A percentile compares a stretch with the other conserved stretches of the same genome.
Conservation (phyloP, 2,329 filamentous ascomycete species). For the Zalaria obscura region DNA sequence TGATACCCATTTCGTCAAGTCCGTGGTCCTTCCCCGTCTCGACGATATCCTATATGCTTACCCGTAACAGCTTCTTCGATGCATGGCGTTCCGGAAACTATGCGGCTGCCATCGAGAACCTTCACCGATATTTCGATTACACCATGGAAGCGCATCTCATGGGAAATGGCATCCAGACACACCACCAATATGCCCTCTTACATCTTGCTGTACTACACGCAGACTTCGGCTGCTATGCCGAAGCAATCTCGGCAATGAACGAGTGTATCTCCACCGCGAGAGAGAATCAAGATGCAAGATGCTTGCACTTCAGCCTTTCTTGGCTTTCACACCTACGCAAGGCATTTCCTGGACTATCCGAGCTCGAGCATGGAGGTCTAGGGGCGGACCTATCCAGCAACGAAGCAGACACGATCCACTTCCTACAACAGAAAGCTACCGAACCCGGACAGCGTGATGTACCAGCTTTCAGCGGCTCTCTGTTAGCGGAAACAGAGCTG, state of each 20-base stretch:
- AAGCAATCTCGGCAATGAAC: conserved; percentile 87
- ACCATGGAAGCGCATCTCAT: conserved; percentile 41
- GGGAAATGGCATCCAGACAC: conserved; percentile 66
- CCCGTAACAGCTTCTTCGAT: conserved; percentile 59
- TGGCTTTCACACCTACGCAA: conserved; percentile 95
- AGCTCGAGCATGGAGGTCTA: conserved; percentile 7
- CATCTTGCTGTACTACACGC: conserved; percentile 88
- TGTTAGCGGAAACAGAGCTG: conserved; percentile 40
- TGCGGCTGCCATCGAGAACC: conserved; percentile 72
- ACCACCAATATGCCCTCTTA: conserved; percentile 89
- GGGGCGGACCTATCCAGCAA: conserved; percentile 59
- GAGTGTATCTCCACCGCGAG: conserved; percentile 90
- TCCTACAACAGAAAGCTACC: conserved; percentile 56
- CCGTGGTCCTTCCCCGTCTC: conserved; percentile 5
- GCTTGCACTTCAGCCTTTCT: conserved; percentile 86
- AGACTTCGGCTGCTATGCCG: conserved; percentile 81
- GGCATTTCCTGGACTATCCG: conserved; percentile 46
- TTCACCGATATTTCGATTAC: conserved; percentile 95
- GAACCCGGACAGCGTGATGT: conserved; percentile 3
- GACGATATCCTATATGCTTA: conserved; percentile 18
- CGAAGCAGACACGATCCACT: conserved; percentile 68
- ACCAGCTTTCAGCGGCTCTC: conserved; percentile 1
- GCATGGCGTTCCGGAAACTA: conserved; percentile 87
- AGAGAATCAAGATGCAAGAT: conserved; percentile 83
- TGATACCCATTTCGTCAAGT: conserved; percentile 63